Conservation (phyloP, 768 basidiomycete species). For the Mycena pura region DNA sequence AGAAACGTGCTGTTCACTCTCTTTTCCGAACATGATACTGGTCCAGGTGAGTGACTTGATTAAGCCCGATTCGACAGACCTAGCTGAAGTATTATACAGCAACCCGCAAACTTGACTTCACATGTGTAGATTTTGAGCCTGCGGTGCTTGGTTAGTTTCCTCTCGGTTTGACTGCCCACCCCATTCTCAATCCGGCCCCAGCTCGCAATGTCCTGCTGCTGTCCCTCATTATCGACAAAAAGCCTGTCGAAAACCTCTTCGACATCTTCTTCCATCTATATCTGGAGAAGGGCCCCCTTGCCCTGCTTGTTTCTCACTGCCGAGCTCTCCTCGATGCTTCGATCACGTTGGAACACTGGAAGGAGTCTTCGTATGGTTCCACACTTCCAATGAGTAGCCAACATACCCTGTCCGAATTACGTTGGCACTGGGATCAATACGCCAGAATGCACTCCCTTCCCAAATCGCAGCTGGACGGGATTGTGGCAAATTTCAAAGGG, state of each 20-base stretch:
- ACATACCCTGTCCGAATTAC: constrained; percentile 47
- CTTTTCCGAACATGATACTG: constrained; percentile 31
- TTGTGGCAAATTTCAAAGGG: constrained; percentile 17
- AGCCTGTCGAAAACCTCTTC: constrained; percentile 38
- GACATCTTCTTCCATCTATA: constrained; percentile 57
- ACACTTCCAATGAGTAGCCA: constrained; percentile 46
- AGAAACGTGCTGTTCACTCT: constrained; percentile 60
- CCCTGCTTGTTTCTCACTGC: constrained; percentile 45
- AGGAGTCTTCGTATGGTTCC: constrained; percentile 41
- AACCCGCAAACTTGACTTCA: constrained; percentile 50
- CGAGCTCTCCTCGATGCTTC: constrained; percentile 44
- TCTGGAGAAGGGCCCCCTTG: constrained; percentile 43
- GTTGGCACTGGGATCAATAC: constrained; percentile 47
- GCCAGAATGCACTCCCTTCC: constrained; percentile 35
- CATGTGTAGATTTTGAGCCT: constrained; percentile 57
- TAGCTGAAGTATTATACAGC: constrained; percentile 20
- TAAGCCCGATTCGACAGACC: neutral
- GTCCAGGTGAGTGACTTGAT: constrained; percentile 28
- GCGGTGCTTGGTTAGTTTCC: constrained; percentile 47
- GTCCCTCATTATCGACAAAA: constrained; percentile 47
- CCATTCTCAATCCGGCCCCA: constrained; percentile 23
- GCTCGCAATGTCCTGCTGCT: constrained; percentile 57
- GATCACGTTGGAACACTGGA: constrained; percentile 44
- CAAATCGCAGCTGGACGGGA: constrained; percentile 17
- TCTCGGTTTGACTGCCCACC: neutral